Evolutionary conservation across 768 basidiomycete genomes (phyloP), one percentile per base, ranked within the genome.

Genomic region (Suillus fuscotomentosus): DNA sequence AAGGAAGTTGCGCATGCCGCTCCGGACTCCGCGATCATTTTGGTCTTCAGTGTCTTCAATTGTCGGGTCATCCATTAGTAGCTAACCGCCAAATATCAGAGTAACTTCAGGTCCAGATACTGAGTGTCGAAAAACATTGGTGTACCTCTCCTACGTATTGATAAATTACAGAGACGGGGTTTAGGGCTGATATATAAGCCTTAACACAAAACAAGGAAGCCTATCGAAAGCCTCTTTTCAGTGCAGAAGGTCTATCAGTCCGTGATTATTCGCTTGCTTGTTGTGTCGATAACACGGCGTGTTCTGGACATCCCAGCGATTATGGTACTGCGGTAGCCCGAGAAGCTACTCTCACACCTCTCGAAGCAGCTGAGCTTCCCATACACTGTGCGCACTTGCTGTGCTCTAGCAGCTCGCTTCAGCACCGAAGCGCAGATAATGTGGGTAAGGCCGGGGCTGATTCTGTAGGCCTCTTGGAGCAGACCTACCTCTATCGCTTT

Each of bases 261-360:
- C 11, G 53, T 54, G 53, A 54, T 54, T n/a, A 54, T 54, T 36
- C 34, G 20, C 36, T 54, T 54, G 20, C 53, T 54, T 54, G 34
- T n/a, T 54, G 31, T 54, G 53, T 54, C 53, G 53, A 54, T 54
- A 54, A 54, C 53, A 54, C 31, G 53, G 34, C 53, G 34, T 54
- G 20, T 54, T 54, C 20, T 54, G 53, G 22, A 60, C 59, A 50
- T 41, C 59, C 43, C 43, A 41, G 59, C 59, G 20, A 62, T 39
- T 36, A 61, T 62, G 22, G 39, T 55, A 39, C 53, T 62, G 61
- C 56, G 36, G 15, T 55, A 56, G n/a, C 61, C 61, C 4, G 57
- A 62, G 50, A 62, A 38, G 54, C 61, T 27, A 27, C n/a, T 24
- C 50, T 51, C 36, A 34, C 39, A 59, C 57, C 56, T 54, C 53